Percentiles rank a stretch among this genome's conserved stretches.
Conservation (phyloP, 2,329 filamentous ascomycete species). For the Phialophora tarda region DNA sequence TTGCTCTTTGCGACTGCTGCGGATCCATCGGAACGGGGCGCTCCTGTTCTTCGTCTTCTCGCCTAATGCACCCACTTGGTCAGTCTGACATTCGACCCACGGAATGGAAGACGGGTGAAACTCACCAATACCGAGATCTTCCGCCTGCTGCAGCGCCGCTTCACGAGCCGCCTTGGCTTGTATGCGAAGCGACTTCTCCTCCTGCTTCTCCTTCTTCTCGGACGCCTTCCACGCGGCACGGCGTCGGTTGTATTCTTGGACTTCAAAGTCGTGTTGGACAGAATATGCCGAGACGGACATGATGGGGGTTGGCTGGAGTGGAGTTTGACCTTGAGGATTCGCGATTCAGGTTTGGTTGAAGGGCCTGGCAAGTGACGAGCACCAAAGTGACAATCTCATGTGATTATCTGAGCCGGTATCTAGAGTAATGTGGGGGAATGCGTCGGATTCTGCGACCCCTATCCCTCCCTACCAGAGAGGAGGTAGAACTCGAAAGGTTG, state of each 20-base stretch:
- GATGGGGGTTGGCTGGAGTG: background rate
- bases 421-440: background rate
- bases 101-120: background rate
- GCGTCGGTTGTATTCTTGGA: conserved; percentile 33
- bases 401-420: background rate
- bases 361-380: too few relatives aligned
- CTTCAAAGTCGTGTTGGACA: conserved; percentile 34
- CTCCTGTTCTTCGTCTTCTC: background rate
- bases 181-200: conserved; percentile 17
- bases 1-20: background rate
- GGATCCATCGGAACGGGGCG: background rate
- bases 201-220: conserved; percentile 24
- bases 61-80: background rate
- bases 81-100: background rate
- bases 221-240: conserved; percentile 25
- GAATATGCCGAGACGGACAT: conserved; percentile 33
- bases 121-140: conserved; percentile 13
- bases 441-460: background rate
- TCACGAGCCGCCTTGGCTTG: conserved; percentile 12
- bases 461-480: background rate
- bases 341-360: too few relatives aligned
- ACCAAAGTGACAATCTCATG: too few relatives aligned
- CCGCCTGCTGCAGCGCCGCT: conserved; percentile 3
- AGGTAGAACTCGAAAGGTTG: background rate
- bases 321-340: background rate